phyloP scores from a whole-genome alignment of 129 eudicot genomes.

The carrot (Daucus carota) region DNA sequence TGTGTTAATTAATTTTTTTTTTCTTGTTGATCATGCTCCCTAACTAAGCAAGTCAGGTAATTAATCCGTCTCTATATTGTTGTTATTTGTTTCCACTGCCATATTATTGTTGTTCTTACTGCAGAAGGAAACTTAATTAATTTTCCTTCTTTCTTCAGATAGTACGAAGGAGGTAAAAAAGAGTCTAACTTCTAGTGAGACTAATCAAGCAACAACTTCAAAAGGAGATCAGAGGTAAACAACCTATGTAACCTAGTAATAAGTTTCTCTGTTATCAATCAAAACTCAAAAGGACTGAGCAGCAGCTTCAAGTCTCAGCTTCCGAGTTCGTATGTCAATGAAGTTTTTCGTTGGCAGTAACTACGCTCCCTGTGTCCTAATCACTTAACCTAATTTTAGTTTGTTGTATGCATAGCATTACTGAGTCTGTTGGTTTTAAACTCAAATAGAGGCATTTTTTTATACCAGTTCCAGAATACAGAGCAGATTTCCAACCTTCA shows the following conservation, averaged over 20 bases:
- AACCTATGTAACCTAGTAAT: constrained; percentile 7
- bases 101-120: constrained; percentile 2
- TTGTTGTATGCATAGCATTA: too few relatives aligned
- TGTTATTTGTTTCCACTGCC: not conserved
- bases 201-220: constrained; percentile 34
- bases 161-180: constrained; percentile 42
- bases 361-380: not conserved
- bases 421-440: not conserved
- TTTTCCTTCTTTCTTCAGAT: constrained; percentile 39
- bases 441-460: not conserved
- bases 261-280: not conserved
- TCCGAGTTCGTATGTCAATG: not conserved
- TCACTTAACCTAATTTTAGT: too few relatives aligned
- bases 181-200: constrained; percentile 32
- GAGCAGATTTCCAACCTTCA: too few relatives aligned
- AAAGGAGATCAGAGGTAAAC: constrained; percentile 52
- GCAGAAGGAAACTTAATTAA: not conserved
- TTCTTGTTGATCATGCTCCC: too few relatives aligned
- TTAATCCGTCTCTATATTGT: too few relatives aligned
- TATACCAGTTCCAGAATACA: not conserved
- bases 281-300: not conserved
- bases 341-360: not conserved
- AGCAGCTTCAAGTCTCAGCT: constrained; percentile 3
- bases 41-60: too few relatives aligned
- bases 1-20: not conserved